Evolutionary conservation across 106 monocot genomes (phyloP), one percentile per base, ranked within the genome.

Genomic region (Dendrobium chrysotoxum): DNA sequence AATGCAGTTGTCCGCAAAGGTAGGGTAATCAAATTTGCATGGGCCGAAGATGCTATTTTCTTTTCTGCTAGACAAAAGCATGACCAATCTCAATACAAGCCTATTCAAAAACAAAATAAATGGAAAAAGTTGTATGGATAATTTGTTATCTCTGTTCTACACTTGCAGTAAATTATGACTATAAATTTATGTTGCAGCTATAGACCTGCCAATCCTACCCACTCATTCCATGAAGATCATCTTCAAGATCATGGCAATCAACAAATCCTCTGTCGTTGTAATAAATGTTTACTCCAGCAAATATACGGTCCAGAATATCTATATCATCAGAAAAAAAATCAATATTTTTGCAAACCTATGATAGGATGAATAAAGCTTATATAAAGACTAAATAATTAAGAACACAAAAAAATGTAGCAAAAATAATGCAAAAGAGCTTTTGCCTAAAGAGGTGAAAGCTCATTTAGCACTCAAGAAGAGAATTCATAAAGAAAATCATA

Each of bases 191-290:
- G 58, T 23, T 61, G 0, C 4, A 61, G 23, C n/a, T n/a, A 61
- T 68, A 64, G 18, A 93, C 96, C 93, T 93, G 96, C 93, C 96
- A 96, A 70, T 88, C 72, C 96, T 93, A 96, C 40, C 96, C 96
- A 86, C 79, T 87, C 96, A 96, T 87, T 64, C 96, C 96, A 84
- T 96, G 96, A 75, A 93, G 93, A 85, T 96, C 96, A 87, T 96
- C 93, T 5, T 90, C 85, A 64, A 93, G 77, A 76, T 93, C 90
- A 82, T 93, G 93, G 77, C 93, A 96, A 72, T 84, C 79, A 78
- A 90, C 87, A 81, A 66, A 86, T 42, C 93, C 96, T 0, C 92
- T 92, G 53, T 93, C 92, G 77, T 96, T 96, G 82, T 96, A 96
- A 79, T 93, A 96, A 26, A 96, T 70, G 65, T 86, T 96, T 72